These are phyloP conservation scores for Diaporthe destruens DNA, from an alignment of 2,329 filamentous ascomycete species.

Conservation along the genomic window DNA sequence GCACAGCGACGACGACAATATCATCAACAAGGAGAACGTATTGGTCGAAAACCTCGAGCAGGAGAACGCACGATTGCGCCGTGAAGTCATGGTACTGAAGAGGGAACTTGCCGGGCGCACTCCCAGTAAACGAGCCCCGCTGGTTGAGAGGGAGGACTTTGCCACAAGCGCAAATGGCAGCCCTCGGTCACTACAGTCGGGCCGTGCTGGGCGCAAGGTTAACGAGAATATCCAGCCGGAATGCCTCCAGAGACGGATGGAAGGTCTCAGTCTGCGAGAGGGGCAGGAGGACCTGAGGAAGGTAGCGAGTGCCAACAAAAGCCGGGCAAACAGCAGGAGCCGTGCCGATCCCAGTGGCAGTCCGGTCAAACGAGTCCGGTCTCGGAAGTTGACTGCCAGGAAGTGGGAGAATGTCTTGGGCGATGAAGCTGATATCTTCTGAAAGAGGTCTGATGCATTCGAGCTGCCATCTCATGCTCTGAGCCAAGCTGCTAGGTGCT, in stretches of 20 bases:
- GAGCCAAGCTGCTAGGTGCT: background rate
- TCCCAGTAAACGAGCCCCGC: conserved; percentile 70
- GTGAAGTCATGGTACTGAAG: conserved; percentile 73
- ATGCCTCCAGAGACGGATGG: conserved; percentile 61
- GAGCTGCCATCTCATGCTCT: background rate
- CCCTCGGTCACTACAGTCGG: conserved; percentile 13
- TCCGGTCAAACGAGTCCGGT: conserved; percentile 64
- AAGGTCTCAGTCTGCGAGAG: conserved; percentile 62
- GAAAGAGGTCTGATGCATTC: conserved; percentile 24
- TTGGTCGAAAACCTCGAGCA: conserved; percentile 74
- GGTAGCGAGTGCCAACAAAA: conserved; percentile 44
- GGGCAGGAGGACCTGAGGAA: conserved; percentile 41
- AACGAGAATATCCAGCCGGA: conserved; percentile 41
- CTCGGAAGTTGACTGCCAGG: conserved; percentile 56
- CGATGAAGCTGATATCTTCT: conserved; percentile 56
- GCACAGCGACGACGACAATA: conserved; percentile 59
- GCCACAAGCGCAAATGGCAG: conserved; percentile 39
- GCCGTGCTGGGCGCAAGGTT: conserved; percentile 26
- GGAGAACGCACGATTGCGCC: conserved; percentile 78
- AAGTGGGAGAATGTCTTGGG: conserved; percentile 60
- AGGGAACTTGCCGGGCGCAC: conserved; percentile 74
- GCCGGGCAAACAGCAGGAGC: conserved; percentile 40
- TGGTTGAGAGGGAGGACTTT: conserved; percentile 67
- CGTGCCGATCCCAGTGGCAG: conserved; percentile 52
- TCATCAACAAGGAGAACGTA: conserved; percentile 70